Percentiles rank a stretch among this genome's conserved stretches.
Conservation (phyloP, 441 rosid genomes). For the Manihot esculenta region DNA sequence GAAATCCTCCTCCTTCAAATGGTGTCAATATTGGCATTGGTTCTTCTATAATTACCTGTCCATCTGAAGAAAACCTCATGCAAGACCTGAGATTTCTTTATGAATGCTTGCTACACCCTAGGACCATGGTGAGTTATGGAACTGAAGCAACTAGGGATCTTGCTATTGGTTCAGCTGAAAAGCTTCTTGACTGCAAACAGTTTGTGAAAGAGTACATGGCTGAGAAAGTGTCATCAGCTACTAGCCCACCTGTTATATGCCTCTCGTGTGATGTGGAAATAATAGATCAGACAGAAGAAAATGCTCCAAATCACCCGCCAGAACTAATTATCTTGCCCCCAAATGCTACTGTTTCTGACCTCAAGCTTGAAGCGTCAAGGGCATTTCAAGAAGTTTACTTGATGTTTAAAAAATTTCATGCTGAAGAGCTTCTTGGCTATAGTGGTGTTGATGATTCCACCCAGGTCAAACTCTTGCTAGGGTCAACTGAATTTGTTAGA, state of each 20-base stretch:
- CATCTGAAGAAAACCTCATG: slow-evolving; percentile 47
- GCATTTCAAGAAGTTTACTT: slow-evolving; percentile 65
- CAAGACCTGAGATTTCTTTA: slow-evolving; percentile 50
- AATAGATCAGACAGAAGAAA: slow-evolving; percentile 35
- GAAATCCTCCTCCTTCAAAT: slow-evolving; percentile 26
- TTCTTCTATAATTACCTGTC: slow-evolving; percentile 29
- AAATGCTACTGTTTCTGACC: slow-evolving; percentile 54
- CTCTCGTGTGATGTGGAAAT: slow-evolving; percentile 48
- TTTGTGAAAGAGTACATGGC: slow-evolving; percentile 53
- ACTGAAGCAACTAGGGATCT: slow-evolving; percentile 30
- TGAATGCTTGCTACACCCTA: slow-evolving; percentile 44
- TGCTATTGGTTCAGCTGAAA: slow-evolving; percentile 43
- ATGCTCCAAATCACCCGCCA: slow-evolving; percentile 34
- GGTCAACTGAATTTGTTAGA: slow-evolving; percentile 31
- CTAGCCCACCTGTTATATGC: slow-evolving; percentile 25
- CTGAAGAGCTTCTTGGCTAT: slow-evolving; percentile 52
- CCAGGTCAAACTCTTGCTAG: slow-evolving; percentile 48
- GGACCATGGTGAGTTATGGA: slow-evolving; percentile 33
- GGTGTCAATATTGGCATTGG: slow-evolving; percentile 5
- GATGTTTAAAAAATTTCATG: slow-evolving; percentile 52
- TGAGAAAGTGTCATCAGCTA: slow-evolving; percentile 21
- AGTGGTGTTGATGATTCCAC: slow-evolving; percentile 61
- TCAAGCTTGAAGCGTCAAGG: slow-evolving; percentile 47
- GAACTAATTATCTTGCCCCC: slow-evolving; percentile 43
- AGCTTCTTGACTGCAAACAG: slow-evolving; percentile 70